Evolutionary conservation across 352 stramenopile genomes (phyloP).

Genomic region (Aphanomyces invadans): DNA sequence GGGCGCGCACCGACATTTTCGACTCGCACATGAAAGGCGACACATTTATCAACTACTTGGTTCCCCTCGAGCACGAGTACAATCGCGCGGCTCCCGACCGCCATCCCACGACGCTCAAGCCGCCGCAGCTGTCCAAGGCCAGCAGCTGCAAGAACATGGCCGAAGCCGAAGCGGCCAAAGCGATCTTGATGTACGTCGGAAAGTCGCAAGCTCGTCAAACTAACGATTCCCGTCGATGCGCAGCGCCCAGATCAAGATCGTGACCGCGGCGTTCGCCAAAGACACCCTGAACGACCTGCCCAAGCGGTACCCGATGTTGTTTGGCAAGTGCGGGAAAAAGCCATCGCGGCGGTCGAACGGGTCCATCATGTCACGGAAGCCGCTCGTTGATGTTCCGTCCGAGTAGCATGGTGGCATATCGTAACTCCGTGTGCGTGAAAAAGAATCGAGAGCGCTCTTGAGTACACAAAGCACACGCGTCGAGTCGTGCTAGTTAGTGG

Average conservation of each 20-base stretch:
- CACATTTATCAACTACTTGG: slow-evolving; percentile 51
- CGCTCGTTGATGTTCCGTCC: neutral
- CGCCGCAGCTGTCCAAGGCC: neutral
- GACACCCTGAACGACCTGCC: slow-evolving; percentile 13
- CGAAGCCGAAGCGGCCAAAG: neutral
- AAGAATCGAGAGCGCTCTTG: too few species aligned
- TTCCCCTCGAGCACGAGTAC: neutral
- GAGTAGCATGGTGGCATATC: neutral
- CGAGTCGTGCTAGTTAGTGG: too few species aligned
- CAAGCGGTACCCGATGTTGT: slow-evolving; percentile 17
- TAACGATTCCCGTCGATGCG: neutral
- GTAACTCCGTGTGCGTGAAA: neutral
- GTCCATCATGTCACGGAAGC: neutral
- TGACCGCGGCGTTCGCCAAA: neutral
- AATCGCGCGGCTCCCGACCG: neutral
- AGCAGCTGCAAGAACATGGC: slow-evolving; percentile 5
- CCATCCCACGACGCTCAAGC: neutral
- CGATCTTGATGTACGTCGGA: slow-evolving; percentile 18
- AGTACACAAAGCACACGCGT: too few species aligned
- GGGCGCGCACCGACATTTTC: slow-evolving; percentile 46
- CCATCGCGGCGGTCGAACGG: neutral
- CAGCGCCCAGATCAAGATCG: slow-evolving; percentile 18
- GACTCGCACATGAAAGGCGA: slow-evolving; percentile 42
- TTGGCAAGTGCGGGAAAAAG: slow-evolving; percentile 4
- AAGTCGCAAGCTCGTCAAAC: too few species aligned